Base-by-base conservation (phyloP, 495 filamentous ascomycete genomes). In the Hypoxylon perforatum region DNA sequence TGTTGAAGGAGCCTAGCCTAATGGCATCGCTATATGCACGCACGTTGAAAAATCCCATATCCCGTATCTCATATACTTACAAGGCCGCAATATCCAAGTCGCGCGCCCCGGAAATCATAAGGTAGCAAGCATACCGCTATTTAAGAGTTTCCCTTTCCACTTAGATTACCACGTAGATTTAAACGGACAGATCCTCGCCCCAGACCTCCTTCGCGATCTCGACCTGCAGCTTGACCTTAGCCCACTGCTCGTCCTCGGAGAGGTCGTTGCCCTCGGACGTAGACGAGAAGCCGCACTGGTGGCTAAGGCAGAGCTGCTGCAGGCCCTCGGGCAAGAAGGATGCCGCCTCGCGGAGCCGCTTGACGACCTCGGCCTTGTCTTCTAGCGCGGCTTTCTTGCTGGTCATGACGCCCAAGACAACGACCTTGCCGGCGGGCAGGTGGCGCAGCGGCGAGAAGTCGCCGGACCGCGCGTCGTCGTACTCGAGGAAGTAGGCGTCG, bases 401-500 rank as follows among this genome's bases (percentile, higher is more conserved):
- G 41, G 86, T 87, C 73, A 90, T 86, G 23, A 88, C 84, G 36
- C 88, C 88, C 3, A 90, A 77, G 8, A 90, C 86, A 21, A 88
- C 86, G 44, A 85, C 84, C 82, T 90, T 90, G 78, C 85, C 76
- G 75, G 82, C 82, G 39, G 88, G 88, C 44, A 90, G 78, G 65
- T 81, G 79, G 45, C 81, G 79, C 48, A 90, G 79, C n/a, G 88
- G 88, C 68, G 87, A 84, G 73, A 90, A 90, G 35, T 86, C 85
- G 36, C 88, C 88, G 1, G 87, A 87, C 6, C 88, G 85, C 49
- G 83, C 82, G 28, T 88, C 89, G 72, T 90, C 88, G 68, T 86
- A 90, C 76, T 90, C 88, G 61, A 90, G 83, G 73, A 90, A 90
- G 77, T 87, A 90, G 1, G 86, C 89, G 61, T 87, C 82, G 21